These are phyloP conservation scores for Allomyces macrogynus DNA, from an alignment of 192 early-diverging fungal genomes.

Conservation along the genomic window DNA sequence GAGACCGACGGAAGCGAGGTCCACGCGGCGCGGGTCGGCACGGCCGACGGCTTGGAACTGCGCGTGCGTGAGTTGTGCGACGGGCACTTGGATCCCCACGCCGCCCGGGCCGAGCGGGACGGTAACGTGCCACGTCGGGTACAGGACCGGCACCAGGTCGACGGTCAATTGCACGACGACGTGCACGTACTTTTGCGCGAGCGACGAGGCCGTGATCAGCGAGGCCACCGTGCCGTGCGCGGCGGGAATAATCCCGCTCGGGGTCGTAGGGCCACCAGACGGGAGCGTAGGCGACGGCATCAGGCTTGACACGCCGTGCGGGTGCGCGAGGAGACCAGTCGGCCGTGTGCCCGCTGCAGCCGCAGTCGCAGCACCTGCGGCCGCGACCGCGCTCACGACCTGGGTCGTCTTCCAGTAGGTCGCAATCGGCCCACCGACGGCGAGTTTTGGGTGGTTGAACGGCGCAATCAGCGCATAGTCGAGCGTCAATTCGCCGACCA, in stretches of 20 bases:
- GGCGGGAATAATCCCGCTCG: neutral
- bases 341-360: conserved; percentile 10
- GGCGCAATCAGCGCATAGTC: conserved; percentile 65
- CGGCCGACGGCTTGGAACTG: conserved; percentile 37
- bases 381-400: conserved; percentile 22
- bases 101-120: conserved; percentile 11
- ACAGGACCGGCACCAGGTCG: conserved; percentile 74
- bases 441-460: conserved; percentile 66
- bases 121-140: conserved; percentile 48
- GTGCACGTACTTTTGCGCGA: conserved; percentile 83
- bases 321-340: conserved; percentile 2
- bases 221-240: conserved; percentile 25
- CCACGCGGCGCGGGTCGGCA: neutral
- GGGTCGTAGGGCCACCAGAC: neutral
- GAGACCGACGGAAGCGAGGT: neutral
- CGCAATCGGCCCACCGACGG: conserved; percentile 88
- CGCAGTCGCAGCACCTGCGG: conserved; percentile 9
- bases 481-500: conserved; percentile 77
- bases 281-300: neutral
- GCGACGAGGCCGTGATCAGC: conserved; percentile 62
- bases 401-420: conserved; percentile 99
- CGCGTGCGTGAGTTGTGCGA: conserved; percentile 41
- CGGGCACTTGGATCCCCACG: conserved; percentile 43
- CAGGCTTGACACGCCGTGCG: neutral
- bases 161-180: conserved; percentile 74